Conservation (phyloP, 192 early-diverging fungal genomes). For the Cladochytrium replicatum region DNA sequence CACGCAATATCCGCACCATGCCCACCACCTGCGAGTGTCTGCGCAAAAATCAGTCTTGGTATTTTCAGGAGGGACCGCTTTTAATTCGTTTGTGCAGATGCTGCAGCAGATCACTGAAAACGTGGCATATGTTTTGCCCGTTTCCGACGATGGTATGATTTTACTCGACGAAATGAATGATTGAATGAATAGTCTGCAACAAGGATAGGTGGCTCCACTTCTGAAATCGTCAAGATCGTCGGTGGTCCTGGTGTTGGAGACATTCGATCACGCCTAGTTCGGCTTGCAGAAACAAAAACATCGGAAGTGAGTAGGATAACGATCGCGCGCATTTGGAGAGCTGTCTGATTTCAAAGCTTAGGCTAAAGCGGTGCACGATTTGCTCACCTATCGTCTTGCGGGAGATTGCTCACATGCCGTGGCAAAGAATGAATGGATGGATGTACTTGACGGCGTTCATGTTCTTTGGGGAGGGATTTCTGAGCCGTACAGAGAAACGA, state of each 20-base stretch:
- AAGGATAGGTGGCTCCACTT: slow-evolving; percentile 20
- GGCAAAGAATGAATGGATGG: slow-evolving; percentile 62
- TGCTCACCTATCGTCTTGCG: slow-evolving; percentile 60
- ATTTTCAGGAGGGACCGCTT: slow-evolving; percentile 71
- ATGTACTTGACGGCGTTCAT: slow-evolving; percentile 64
- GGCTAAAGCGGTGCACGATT: slow-evolving; percentile 51
- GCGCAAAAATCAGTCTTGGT: slow-evolving; percentile 41
- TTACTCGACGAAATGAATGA: background rate
- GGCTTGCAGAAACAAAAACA: slow-evolving; percentile 51
- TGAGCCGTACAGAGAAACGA: slow-evolving; percentile 46
- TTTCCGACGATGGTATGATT: slow-evolving; percentile 58
- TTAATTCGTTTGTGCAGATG: slow-evolving; percentile 50
- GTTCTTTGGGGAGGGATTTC: slow-evolving; percentile 38
- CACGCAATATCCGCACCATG: too few relatives aligned
- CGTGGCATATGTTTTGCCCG: slow-evolving; percentile 57
- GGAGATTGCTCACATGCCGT: slow-evolving; percentile 11
- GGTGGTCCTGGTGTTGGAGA: slow-evolving; percentile 72
- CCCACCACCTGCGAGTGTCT: too few relatives aligned
- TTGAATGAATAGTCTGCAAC: background rate
- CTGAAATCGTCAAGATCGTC: slow-evolving; percentile 59
- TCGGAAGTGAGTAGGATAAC: slow-evolving; percentile 21
- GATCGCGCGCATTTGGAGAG: background rate
- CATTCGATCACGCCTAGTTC: slow-evolving; percentile 52
- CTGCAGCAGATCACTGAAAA: slow-evolving; percentile 53
- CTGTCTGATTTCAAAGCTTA: slow-evolving; percentile 15